Base-by-base conservation (phyloP, 257 asterid species). In the Solanum microdontum region DNA sequence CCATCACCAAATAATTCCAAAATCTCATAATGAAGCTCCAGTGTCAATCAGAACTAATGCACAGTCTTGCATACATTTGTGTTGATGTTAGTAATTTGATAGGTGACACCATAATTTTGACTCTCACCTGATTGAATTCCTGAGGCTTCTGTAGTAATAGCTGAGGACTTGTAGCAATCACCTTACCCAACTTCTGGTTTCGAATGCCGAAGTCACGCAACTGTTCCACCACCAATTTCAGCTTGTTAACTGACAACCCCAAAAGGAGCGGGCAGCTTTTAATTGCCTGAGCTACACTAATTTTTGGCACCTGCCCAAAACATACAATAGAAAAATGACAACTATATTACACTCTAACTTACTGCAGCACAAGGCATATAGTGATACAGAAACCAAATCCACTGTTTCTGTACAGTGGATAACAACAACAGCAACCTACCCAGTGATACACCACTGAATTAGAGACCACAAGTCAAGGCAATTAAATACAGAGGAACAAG, bases 161-260 rank as follows among this genome's bases (percentile, higher is more conserved):
- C 86, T 95, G 98, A 19, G 99, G 99, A 87, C 98, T 95, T 88
- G 91, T 92, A 45, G 95, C 94, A 86, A 97, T 91, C 88, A 97
- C 92, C 83, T 89, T 90, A 58, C 99, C 99, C 86, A 95, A 90
- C 48, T 34, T 95, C 90, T 94, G 93, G 87, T 86, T 79, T 66
- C 85, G 88, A 85, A 97, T 89, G 83, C 93, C 94, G 82, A 95
- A 87, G 70, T 90, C 91, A 70, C 64, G 45, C 8, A 94, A 90
- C 82, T 93, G 93, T 36, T 91, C 93, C 86, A 97, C 93, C 94
- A 93, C 94, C 89, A 92, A 33, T 91, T 90, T 91, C 93, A 97
- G 87, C 92, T 91, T 95, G 91, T 90, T 84, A 82, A 94, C 89
- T 10, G 99, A 94, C 89, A 93, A 92, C 84, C 99, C 99, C 93